Evolutionary conservation across 2,329 filamentous ascomycete genomes (phyloP).

Genomic region (Trichoderma sp.): DNA sequence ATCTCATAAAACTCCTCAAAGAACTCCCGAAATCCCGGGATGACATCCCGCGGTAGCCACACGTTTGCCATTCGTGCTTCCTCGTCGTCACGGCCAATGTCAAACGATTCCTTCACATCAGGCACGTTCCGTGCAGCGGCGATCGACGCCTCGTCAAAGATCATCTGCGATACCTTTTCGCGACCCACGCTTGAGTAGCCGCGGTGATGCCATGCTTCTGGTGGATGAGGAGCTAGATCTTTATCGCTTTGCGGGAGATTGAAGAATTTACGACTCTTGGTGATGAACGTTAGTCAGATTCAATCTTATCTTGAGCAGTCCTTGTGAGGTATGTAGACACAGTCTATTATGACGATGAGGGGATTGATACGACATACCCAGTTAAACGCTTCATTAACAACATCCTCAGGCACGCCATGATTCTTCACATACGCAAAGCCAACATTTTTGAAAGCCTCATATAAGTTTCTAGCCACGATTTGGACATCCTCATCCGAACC

Average conservation of each 20-base stretch:
- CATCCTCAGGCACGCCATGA: slow-evolving; percentile 33
- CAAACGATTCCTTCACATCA: slow-evolving; percentile 40
- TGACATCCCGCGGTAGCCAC: slow-evolving; percentile 24
- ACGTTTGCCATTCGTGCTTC: slow-evolving; percentile 24
- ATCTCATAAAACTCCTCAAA: slow-evolving; percentile 59
- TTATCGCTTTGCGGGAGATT: slow-evolving; percentile 30
- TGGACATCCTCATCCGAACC: slow-evolving; percentile 16
- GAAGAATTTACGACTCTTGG: slow-evolving; percentile 30
- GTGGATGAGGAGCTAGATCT: slow-evolving; percentile 30
- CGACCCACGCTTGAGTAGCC: slow-evolving; percentile 34
- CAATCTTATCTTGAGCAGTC: too few species aligned
- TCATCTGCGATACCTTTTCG: slow-evolving; percentile 34
- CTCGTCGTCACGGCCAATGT: slow-evolving; percentile 37
- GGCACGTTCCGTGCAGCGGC: slow-evolving; percentile 29
- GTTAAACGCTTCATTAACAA: slow-evolving; percentile 38
- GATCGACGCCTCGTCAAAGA: slow-evolving; percentile 29
- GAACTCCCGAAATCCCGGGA: slow-evolving; percentile 25
- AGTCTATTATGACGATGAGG: not conserved
- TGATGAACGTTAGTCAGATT: not conserved
- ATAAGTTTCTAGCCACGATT: slow-evolving; percentile 23
- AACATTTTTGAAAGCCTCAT: slow-evolving; percentile 31
- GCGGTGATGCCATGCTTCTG: slow-evolving; percentile 33
- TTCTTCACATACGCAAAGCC: slow-evolving; percentile 38
- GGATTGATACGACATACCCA: slow-evolving; percentile 28
- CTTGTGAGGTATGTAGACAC: not conserved